Evolutionary conservation across 1,139 yeast genomes (phyloP).

Genomic region (Yamadazyma songkhlaensis): DNA sequence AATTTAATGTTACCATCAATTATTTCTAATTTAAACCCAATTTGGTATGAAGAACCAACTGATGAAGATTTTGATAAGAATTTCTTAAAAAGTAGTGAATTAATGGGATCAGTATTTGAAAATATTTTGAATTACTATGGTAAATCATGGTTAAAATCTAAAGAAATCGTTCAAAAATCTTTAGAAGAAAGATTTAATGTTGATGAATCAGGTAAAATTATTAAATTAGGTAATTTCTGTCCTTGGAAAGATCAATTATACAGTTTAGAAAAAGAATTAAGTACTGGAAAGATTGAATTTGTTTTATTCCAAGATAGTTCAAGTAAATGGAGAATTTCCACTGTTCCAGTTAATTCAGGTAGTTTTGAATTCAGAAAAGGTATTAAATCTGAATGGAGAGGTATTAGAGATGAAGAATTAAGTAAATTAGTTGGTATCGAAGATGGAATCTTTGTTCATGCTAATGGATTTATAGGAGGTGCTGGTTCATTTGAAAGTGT

Average conservation of each 20-base stretch:
- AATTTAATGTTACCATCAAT: constrained; percentile 75
- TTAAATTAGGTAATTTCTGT: constrained; percentile 69
- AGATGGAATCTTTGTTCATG: constrained; percentile 90
- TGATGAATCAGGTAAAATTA: constrained; percentile 66
- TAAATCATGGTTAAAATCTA: constrained; percentile 89
- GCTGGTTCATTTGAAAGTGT: constrained; percentile 80
- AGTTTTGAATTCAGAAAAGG: constrained; percentile 86
- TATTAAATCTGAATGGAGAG: constrained; percentile 90
- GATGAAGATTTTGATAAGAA: constrained; percentile 66
- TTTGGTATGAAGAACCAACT: constrained; percentile 69
- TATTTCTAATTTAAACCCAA: constrained; percentile 75
- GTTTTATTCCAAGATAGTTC: constrained; percentile 77
- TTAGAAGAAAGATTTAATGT: constrained; percentile 52
- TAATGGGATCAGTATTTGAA: constrained; percentile 81
- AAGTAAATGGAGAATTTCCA: constrained; percentile 82
- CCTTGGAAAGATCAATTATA: constrained; percentile 96
- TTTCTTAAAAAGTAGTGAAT: constrained; percentile 67
- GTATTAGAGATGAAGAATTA: constrained; percentile 82
- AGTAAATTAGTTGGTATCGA: constrained; percentile 71
- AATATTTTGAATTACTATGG: constrained; percentile 72
- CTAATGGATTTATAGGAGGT: constrained; percentile 98
- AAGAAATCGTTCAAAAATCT: constrained; percentile 69
- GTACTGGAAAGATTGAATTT: constrained; percentile 52
- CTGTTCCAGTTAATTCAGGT: constrained; percentile 72
- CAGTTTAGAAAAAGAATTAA: constrained; percentile 48